These are phyloP conservation scores for Elsinoe perseae DNA, from an alignment of 2,329 filamentous ascomycete species.

Conservation along the genomic window DNA sequence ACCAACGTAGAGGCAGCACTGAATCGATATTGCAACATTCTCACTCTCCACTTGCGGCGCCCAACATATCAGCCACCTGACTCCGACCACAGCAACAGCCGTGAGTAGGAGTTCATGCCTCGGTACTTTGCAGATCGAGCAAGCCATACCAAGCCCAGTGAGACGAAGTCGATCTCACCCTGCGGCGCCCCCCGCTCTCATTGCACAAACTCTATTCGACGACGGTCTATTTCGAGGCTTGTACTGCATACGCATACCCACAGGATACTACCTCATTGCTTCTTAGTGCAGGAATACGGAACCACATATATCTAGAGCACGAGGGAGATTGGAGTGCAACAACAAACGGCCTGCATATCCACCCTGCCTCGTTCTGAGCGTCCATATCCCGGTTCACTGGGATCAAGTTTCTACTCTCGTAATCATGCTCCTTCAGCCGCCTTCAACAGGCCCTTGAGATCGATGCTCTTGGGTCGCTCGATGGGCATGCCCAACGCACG, in stretches of 20 bases:
- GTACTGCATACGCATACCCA: neutral
- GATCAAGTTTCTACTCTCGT: neutral
- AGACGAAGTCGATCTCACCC: constrained; percentile 1
- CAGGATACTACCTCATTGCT: constrained; percentile 2
- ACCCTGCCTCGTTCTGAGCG: neutral
- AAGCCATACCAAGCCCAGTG: neutral
- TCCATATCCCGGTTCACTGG: neutral
- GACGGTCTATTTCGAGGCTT: neutral
- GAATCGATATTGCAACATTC: neutral
- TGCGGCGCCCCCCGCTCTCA: constrained; percentile 1
- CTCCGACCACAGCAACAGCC: neutral
- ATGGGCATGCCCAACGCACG: constrained; percentile 88
- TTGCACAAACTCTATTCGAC: constrained; percentile 11
- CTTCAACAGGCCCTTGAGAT: constrained; percentile 76
- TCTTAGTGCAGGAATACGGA: neutral
- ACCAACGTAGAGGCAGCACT: neutral
- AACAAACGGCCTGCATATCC: neutral
- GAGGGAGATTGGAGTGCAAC: constrained; percentile 1
- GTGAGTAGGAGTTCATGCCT: neutral
- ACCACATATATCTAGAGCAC: constrained; percentile 2
- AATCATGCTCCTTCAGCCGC: constrained; percentile 31
- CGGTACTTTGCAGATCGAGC: neutral
- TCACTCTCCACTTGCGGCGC: neutral
- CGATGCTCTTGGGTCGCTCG: constrained; percentile 96
- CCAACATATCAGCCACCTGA: neutral